These are phyloP conservation scores for Edaphochlamys debaryana DNA, from an alignment of 139 green algal genomes.

Conservation along the genomic window DNA sequence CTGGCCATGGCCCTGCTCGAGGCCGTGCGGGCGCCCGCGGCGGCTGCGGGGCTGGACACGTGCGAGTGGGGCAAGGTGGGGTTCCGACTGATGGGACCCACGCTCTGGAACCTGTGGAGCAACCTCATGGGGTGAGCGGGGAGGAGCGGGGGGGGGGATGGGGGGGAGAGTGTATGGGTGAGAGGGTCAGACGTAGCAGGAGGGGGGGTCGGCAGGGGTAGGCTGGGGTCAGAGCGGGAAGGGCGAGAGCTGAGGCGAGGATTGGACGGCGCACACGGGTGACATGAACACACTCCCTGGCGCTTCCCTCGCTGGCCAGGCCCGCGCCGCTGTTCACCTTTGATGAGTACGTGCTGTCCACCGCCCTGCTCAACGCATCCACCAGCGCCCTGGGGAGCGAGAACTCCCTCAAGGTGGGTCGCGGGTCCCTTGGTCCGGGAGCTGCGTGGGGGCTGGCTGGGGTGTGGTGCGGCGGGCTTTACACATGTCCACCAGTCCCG, in stretches of 20 bases:
- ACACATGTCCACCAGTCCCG: not conserved
- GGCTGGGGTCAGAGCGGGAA: too few species aligned
- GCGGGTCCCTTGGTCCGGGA: not conserved
- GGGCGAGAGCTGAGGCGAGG: too few species aligned
- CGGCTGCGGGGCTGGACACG: conserved; percentile 2
- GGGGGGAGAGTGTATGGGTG: too few species aligned
- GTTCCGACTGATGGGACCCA: not conserved
- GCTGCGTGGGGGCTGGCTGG: conserved; percentile 8
- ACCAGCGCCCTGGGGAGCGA: not conserved
- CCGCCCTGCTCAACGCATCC: not conserved
- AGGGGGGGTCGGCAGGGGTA: too few species aligned
- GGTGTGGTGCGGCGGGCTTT: not conserved
- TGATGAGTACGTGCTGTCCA: conserved; percentile 20
- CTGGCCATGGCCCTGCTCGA: conserved; percentile 4
- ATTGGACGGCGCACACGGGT: too few species aligned
- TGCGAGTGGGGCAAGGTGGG: not conserved
- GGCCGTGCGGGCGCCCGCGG: not conserved
- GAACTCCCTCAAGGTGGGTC: not conserved
- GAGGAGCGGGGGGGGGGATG: not conserved
- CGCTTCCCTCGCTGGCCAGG: too few species aligned
- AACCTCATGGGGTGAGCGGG: too few species aligned
- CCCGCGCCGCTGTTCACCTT: not conserved
- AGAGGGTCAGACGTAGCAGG: too few species aligned
- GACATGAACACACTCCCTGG: too few species aligned
- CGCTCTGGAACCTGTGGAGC: too few species aligned